Percentiles rank a stretch among this genome's conserved stretches.
Conservation (phyloP, 352 stramenopile species). For the Pythium myriotylum region DNA sequence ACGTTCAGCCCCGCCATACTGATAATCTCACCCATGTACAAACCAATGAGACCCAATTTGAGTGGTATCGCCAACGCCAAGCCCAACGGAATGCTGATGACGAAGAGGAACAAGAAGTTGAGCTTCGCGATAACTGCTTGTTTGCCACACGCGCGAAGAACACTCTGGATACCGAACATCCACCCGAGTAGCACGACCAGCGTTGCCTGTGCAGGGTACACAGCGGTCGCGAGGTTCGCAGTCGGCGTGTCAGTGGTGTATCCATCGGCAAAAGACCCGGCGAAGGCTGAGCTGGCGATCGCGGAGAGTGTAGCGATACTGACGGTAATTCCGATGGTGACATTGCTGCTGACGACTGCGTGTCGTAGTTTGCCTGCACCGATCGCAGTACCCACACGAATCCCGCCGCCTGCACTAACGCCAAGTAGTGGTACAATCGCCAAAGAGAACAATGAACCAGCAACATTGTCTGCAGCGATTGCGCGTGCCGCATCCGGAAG, state of each 20-base stretch:
- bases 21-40: background rate
- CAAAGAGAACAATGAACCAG: conserved; percentile 42
- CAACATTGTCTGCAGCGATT: conserved; percentile 56
- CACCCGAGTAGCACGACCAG: conserved; percentile 41
- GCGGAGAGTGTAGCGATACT: background rate
- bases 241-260: conserved; percentile 41
- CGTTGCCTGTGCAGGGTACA: conserved; percentile 36
- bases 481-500: conserved; percentile 47
- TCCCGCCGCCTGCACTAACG: conserved; percentile 48
- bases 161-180: conserved; percentile 40
- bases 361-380: conserved; percentile 44
- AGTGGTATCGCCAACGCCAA: conserved; percentile 46
- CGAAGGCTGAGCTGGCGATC: conserved; percentile 29
- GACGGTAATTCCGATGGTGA: background rate
- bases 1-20: background rate
- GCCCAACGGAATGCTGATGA: conserved; percentile 49
- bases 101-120: conserved; percentile 51
- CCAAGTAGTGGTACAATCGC: conserved; percentile 55
- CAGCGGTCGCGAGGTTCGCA: conserved; percentile 25
- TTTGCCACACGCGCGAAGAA: conserved; percentile 50
- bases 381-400: conserved; percentile 57
- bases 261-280: conserved; percentile 36
- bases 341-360: conserved; percentile 38
- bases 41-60: conserved; percentile 42
- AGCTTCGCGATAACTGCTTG: conserved; percentile 47